Evolutionary conservation across 2,329 filamentous ascomycete species (phyloP).

Genomic region (Cadophora sp.): DNA sequence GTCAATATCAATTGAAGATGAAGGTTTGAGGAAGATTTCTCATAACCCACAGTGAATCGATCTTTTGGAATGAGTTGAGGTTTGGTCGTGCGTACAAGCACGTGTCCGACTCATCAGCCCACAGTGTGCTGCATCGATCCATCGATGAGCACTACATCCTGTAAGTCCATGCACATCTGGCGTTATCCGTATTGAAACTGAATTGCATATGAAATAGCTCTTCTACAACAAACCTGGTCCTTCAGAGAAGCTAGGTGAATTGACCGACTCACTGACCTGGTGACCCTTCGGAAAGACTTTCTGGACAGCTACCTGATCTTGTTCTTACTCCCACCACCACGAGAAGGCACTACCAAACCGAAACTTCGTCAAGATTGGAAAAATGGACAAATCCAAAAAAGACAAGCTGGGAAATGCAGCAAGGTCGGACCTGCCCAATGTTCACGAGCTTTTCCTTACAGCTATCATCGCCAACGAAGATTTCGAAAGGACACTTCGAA

Average conservation of each 20-base stretch:
- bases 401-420: background rate
- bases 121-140: background rate
- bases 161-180: background rate
- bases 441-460: slow-evolving; percentile 67
- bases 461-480: slow-evolving; percentile 58
- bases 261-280: too few relatives aligned
- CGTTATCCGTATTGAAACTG: background rate
- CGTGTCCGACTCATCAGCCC: background rate
- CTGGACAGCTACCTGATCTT: background rate
- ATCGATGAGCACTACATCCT: too few relatives aligned
- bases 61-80: background rate
- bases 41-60: background rate
- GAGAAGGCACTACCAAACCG: background rate
- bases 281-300: background rate
- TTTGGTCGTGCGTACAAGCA: background rate
- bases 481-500: slow-evolving; percentile 54
- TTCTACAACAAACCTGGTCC: background rate
- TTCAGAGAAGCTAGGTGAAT: background rate
- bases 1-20: background rate
- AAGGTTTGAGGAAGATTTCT: background rate
- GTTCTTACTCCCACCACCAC: background rate
- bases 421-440: slow-evolving; percentile 38
- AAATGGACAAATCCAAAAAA: background rate
- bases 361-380: background rate
- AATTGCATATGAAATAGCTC: background rate